Conservation (phyloP, 139 green algal genomes). For the Chloropicon primus region DNA sequence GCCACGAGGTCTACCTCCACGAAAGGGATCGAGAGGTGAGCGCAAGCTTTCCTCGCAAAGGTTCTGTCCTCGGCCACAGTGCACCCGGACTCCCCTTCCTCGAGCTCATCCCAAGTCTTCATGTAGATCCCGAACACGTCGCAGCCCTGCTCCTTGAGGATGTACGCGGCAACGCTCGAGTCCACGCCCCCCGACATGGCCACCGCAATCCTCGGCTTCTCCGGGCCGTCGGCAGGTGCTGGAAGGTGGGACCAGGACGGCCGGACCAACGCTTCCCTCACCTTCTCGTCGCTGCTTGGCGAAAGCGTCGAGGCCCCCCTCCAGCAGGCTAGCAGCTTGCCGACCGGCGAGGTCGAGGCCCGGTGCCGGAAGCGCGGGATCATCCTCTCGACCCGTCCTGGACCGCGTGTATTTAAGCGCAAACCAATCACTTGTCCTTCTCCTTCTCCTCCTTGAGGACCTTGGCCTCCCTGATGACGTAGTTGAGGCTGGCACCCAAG, state of each 20-base stretch:
- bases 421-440: too few relatives aligned
- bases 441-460: neutral
- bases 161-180: constrained; percentile 46
- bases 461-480: neutral
- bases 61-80: constrained; percentile 2
- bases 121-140: constrained; percentile 56
- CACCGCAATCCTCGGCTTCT: constrained; percentile 31
- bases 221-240: neutral
- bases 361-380: too few relatives aligned
- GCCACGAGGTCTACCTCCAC: constrained; percentile 49
- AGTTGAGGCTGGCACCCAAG: neutral
- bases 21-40: constrained; percentile 41
- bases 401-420: too few relatives aligned
- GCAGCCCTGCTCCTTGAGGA: constrained; percentile 31
- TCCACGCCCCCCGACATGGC: constrained; percentile 67
- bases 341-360: too few relatives aligned
- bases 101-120: constrained; percentile 66
- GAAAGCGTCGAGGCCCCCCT: neutral
- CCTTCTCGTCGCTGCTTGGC: neutral
- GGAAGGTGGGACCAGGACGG: neutral
- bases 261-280: neutral
- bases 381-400: too few relatives aligned
- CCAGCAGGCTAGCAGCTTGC: too few relatives aligned
- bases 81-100: constrained; percentile 49
- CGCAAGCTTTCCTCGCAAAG: constrained; percentile 20